Evolutionary conservation across 495 filamentous ascomycete species (phyloP).

Genomic region (Mytilinidion resinicola): DNA sequence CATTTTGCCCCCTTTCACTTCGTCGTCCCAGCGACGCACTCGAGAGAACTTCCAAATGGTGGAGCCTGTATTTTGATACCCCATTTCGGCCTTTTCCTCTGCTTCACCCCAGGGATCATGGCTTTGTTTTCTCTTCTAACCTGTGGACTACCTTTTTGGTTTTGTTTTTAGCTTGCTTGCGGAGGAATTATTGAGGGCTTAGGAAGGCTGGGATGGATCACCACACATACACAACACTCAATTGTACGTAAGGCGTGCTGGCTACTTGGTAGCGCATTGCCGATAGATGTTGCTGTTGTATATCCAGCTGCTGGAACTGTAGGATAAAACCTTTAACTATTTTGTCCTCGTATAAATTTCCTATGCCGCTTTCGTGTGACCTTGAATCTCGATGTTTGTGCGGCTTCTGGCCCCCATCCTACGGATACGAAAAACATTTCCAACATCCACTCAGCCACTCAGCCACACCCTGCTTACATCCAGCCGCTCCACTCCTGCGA

Average conservation of each 20-base stretch:
- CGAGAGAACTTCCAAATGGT: background rate
- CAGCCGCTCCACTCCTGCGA: too few species aligned
- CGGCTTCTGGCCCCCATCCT: too few species aligned
- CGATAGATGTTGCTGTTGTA: background rate
- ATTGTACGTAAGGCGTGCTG: background rate
- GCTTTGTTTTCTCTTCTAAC: background rate
- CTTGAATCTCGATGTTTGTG: too few species aligned
- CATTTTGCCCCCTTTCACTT: background rate
- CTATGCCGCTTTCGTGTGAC: too few species aligned
- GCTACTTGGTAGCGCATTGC: background rate
- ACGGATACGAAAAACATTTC: too few species aligned
- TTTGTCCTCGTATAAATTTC: background rate
- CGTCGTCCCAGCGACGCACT: background rate
- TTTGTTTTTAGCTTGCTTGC: background rate
- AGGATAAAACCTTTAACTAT: conserved; percentile 1
- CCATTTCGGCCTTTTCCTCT: background rate
- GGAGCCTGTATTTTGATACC: conserved; percentile 3
- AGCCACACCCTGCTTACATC: too few species aligned
- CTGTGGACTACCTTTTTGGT: background rate
- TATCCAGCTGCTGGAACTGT: background rate
- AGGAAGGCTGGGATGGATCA: background rate
- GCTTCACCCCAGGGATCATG: background rate
- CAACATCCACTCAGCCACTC: too few species aligned
- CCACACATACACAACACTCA: background rate
- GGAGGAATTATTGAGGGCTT: background rate